These are phyloP conservation scores for Coemansia sp. DNA, from an alignment of 192 early-diverging fungal genomes.

Conservation along the genomic window DNA sequence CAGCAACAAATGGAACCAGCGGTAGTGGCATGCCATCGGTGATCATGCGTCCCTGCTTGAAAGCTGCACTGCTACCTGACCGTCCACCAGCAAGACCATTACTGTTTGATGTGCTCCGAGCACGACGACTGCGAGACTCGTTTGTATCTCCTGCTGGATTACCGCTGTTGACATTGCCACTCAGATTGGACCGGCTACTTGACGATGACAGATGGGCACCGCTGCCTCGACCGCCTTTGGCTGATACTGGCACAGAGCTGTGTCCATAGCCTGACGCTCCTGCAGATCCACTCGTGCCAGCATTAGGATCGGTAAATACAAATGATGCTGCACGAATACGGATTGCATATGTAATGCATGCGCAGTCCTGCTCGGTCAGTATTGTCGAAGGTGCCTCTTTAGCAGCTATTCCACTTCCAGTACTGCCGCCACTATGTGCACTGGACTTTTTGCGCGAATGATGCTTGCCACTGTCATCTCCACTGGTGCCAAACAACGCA, in stretches of 20 bases:
- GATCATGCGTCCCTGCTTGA: constrained; percentile 39
- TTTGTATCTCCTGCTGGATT: constrained; percentile 18
- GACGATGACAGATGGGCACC: constrained; percentile 21
- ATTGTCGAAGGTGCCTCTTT: constrained; percentile 23
- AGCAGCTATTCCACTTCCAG: constrained; percentile 8
- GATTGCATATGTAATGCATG: constrained; percentile 51
- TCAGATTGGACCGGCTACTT: constrained; percentile 1
- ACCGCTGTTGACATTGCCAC: constrained; percentile 8
- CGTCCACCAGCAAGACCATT: constrained; percentile 27
- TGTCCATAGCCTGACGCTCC: constrained; percentile 11
- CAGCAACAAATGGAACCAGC: constrained; percentile 53
- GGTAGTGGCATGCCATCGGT: constrained; percentile 45
- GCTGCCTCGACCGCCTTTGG: constrained; percentile 35
- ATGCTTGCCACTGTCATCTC: constrained; percentile 27
- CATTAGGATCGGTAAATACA: constrained; percentile 41
- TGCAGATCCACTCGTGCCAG: neutral
- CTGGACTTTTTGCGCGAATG: constrained; percentile 48
- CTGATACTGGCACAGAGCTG: constrained; percentile 34
- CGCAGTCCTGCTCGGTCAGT: constrained; percentile 52
- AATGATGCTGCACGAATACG: constrained; percentile 52
- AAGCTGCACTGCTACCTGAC: constrained; percentile 14
- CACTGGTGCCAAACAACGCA: constrained; percentile 32
- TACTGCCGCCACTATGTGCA: constrained; percentile 16
- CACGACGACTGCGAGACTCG: constrained; percentile 34
- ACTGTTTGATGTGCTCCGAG: constrained; percentile 45